phyloP scores from a whole-genome alignment of 345 rosid genomes.

The Citrus reticulata region DNA sequence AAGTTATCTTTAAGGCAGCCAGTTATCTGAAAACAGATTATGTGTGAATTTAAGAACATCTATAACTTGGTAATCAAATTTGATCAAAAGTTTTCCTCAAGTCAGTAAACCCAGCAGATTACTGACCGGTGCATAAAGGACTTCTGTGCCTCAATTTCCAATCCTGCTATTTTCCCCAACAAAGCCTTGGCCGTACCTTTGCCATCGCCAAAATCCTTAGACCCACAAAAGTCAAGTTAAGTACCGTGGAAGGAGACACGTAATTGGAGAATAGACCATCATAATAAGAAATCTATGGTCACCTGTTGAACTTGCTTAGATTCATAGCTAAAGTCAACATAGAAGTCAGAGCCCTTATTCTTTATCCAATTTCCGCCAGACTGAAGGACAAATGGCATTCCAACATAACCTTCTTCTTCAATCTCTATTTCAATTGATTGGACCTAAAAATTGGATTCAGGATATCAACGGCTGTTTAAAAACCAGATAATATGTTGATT shows the following conservation, averaged over 20 bases:
- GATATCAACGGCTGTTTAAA: background rate
- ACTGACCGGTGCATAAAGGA: conserved; percentile 98
- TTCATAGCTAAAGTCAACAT: conserved; percentile 54
- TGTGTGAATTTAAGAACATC: too few relatives aligned
- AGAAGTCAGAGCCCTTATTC: conserved; percentile 70
- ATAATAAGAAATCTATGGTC: conserved; percentile 13
- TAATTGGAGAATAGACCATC: background rate
- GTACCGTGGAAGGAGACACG: conserved; percentile 4
- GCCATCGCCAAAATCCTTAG: conserved; percentile 76
- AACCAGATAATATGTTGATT: background rate
- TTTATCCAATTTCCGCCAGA: conserved; percentile 81
- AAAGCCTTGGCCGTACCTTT: conserved; percentile 74
- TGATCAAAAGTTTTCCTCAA: conserved; percentile 3
- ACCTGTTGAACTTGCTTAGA: conserved; percentile 71
- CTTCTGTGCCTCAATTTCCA: conserved; percentile 96
- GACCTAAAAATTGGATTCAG: conserved; percentile 47
- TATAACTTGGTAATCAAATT: background rate
- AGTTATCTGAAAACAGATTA: background rate
- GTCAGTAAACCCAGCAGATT: conserved; percentile 17
- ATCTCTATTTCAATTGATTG: conserved; percentile 69
- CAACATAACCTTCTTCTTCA: conserved; percentile 65
- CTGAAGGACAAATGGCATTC: conserved; percentile 91
- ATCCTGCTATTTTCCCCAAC: conserved; percentile 66
- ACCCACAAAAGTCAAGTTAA: conserved; percentile 18
- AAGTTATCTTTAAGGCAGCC: background rate